phyloP scores from a whole-genome alignment of 768 basidiomycete genomes.

The Cystoderma amianthinum region DNA sequence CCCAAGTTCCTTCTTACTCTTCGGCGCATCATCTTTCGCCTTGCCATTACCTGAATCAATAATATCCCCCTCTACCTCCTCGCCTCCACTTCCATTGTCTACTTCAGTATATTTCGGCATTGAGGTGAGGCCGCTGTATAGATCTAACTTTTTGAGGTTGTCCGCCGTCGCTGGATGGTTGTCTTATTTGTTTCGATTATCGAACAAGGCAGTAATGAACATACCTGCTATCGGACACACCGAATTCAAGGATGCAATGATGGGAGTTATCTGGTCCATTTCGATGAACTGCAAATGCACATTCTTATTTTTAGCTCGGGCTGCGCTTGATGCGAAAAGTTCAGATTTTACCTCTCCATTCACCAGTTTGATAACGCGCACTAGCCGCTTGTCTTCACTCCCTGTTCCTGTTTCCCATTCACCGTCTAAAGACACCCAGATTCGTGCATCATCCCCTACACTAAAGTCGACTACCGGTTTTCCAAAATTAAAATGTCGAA shows the following conservation, averaged over 20 bases:
- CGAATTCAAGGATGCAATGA: conserved; percentile 48
- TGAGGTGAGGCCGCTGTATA: conserved; percentile 50
- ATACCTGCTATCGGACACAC: conserved; percentile 39
- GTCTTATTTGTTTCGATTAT: not conserved
- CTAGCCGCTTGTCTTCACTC: not conserved
- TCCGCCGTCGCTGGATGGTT: conserved; percentile 32
- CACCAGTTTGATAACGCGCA: not conserved
- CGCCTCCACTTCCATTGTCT: conserved; percentile 4
- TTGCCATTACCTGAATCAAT: conserved; percentile 7
- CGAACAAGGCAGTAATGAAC: conserved; percentile 1
- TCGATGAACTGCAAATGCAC: not conserved
- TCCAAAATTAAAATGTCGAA: conserved; percentile 41
- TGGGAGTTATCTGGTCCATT: not conserved
- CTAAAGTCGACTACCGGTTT: conserved; percentile 58
- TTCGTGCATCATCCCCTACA: conserved; percentile 21
- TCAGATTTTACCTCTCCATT: not conserved
- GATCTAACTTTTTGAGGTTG: conserved; percentile 46
- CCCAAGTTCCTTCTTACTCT: conserved; percentile 41
- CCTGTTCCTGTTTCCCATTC: conserved; percentile 18
- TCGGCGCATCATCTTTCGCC: conserved; percentile 10
- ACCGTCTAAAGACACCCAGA: conserved; percentile 47
- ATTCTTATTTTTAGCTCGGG: not conserved
- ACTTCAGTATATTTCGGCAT: conserved; percentile 54
- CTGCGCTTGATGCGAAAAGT: not conserved
- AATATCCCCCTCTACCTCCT: conserved; percentile 2